phyloP scores from a whole-genome alignment of 805 yeast species.

The Wickerhamiella australiensis region DNA sequence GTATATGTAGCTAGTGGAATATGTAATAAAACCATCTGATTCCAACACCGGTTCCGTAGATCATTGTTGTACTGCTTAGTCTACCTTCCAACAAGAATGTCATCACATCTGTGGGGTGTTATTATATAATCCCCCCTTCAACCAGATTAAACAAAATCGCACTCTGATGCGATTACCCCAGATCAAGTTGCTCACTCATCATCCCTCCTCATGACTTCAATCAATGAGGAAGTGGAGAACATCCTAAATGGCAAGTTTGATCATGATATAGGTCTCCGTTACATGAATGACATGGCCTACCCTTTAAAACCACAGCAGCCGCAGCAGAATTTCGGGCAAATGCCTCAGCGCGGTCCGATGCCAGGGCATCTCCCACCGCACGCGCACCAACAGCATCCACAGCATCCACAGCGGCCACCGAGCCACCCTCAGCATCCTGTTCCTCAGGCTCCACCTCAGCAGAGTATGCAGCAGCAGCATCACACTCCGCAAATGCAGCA shows the following conservation, averaged over 20 bases:
- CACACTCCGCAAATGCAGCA: conserved; percentile 7
- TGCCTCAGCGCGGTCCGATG: background rate
- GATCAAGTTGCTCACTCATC: background rate
- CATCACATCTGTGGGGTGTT: too few species aligned
- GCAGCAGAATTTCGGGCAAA: background rate
- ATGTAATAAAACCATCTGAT: too few species aligned
- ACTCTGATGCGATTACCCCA: background rate
- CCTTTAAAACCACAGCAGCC: background rate
- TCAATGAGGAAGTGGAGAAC: conserved; percentile 11
- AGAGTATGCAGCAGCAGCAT: background rate
- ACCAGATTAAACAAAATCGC: background rate
- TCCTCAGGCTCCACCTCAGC: background rate
- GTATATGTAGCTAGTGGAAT: too few species aligned
- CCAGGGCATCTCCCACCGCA: background rate
- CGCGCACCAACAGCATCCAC: background rate
- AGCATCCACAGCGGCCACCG: background rate
- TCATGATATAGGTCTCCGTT: conserved; percentile 1
- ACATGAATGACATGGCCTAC: conserved; percentile 2
- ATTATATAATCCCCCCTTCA: background rate
- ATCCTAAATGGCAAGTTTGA: conserved; percentile 10
- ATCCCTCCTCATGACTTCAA: conserved; percentile 4
- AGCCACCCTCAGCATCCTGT: conserved; percentile 2
- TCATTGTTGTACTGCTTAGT: too few species aligned
- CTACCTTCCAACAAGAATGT: too few species aligned
- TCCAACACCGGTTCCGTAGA: too few species aligned